A percentile compares a stretch with the other conserved stretches of the same genome.
phyloP scores from a whole-genome alignment of 805 yeast species.

The Ogataea ganodermae region DNA sequence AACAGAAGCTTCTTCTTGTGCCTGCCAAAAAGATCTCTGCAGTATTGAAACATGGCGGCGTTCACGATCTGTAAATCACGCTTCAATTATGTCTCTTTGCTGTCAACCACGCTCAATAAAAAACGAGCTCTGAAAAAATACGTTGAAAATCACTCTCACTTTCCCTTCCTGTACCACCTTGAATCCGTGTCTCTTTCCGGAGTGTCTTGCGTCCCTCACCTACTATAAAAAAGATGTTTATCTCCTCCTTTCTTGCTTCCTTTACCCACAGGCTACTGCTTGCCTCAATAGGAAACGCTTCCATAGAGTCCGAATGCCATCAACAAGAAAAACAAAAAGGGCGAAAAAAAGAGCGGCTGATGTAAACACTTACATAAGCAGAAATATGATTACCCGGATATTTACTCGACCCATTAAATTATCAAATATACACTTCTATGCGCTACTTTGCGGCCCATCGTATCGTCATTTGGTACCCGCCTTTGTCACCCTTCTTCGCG shows the following conservation, averaged over 20 bases:
- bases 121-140: no score
- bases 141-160: no score
- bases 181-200: no score
- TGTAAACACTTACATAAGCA: background rate
- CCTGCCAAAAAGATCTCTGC: conserved; percentile 42
- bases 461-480: background rate
- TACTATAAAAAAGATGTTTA: background rate
- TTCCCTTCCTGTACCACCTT: no score
- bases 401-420: background rate
- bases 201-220: no score
- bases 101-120: background rate
- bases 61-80: no score
- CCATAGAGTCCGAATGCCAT: background rate
- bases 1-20: conserved; percentile 47
- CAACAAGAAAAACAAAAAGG: conserved; percentile 1
- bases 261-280: conserved; percentile 17
- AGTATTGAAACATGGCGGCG: conserved; percentile 34
- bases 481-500: background rate
- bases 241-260: conserved; percentile 10
- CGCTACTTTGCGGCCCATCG: background rate
- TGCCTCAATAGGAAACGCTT: conserved; percentile 21
- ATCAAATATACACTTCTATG: background rate
- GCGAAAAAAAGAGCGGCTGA: background rate
- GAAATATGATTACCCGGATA: background rate
- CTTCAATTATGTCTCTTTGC: no score